phyloP scores from a whole-genome alignment of 208 protist species.

The Acanthamoeba polyphaga region DNA sequence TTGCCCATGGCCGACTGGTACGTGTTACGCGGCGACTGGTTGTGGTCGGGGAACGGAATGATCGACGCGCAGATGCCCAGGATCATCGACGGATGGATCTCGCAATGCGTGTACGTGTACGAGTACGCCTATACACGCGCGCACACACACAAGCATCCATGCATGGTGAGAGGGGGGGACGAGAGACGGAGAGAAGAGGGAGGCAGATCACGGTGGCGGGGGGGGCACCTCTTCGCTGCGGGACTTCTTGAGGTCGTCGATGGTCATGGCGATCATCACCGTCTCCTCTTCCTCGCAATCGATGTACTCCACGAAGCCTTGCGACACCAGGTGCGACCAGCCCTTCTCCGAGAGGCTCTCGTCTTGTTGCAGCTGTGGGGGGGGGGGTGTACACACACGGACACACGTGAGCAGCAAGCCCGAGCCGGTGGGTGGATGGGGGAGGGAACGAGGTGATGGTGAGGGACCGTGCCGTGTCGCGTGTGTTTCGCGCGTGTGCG shows the following conservation, averaged over 20 bases:
- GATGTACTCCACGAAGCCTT: slow-evolving; percentile 95
- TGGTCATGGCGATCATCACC: slow-evolving; percentile 92
- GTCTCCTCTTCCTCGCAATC: slow-evolving; percentile 93
- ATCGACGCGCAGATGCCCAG: slow-evolving; percentile 96
- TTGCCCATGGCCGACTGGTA: slow-evolving; percentile 99
- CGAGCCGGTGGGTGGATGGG: too few relatives aligned
- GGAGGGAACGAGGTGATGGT: neutral
- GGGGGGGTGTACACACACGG: neutral
- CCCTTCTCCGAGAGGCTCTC: slow-evolving; percentile 82
- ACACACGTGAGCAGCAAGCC: too few relatives aligned
- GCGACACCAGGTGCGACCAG: slow-evolving; percentile 94
- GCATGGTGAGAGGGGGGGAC: neutral
- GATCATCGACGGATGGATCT: slow-evolving; percentile 98
- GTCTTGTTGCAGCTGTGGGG: slow-evolving; percentile 78
- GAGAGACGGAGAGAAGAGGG: neutral
- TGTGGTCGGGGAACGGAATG: slow-evolving; percentile 98
- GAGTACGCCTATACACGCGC: slow-evolving; percentile 31
- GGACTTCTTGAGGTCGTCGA: slow-evolving; percentile 85
- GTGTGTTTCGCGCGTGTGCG: too few relatives aligned
- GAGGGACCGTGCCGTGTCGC: too few relatives aligned
- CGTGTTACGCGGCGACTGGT: slow-evolving; percentile 97
- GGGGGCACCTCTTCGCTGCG: slow-evolving; percentile 15
- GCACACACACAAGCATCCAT: neutral
- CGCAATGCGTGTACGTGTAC: slow-evolving; percentile 95
- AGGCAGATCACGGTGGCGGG: neutral